Percentiles rank a stretch among this genome's conserved stretches.
Evolutionary conservation across 2,329 filamentous ascomycete species (phyloP).

Genomic region (Hypoxylon sp.): DNA sequence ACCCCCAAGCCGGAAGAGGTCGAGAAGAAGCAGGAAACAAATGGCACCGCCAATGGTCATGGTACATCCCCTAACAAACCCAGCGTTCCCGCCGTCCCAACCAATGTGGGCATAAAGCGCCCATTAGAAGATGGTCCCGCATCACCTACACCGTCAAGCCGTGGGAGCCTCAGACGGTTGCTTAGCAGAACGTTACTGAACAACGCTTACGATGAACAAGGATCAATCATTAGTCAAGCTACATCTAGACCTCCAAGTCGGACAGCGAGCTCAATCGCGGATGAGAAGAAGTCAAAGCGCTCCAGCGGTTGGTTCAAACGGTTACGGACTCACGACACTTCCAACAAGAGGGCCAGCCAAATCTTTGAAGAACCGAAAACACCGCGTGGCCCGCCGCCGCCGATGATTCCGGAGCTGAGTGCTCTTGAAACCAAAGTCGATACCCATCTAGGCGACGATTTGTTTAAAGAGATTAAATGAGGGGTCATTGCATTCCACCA

Average conservation of each 20-base stretch:
- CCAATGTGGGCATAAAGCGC: slow-evolving; percentile 62
- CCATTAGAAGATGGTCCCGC: slow-evolving; percentile 65
- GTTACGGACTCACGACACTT: slow-evolving; percentile 60
- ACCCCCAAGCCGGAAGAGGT: slow-evolving; percentile 38
- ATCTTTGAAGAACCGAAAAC: slow-evolving; percentile 60
- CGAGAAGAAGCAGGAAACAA: slow-evolving; percentile 48
- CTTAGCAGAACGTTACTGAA: slow-evolving; percentile 70
- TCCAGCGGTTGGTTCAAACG: slow-evolving; percentile 73
- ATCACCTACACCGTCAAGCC: slow-evolving; percentile 67
- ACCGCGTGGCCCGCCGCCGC: slow-evolving; percentile 67
- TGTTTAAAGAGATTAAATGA: slow-evolving; percentile 74
- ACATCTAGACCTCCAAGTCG: slow-evolving; percentile 65
- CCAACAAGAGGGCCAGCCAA: slow-evolving; percentile 60
- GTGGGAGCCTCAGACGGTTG: slow-evolving; percentile 70
- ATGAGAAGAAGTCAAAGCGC: slow-evolving; percentile 69
- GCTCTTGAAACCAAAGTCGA: slow-evolving; percentile 66
- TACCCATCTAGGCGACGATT: slow-evolving; percentile 63
- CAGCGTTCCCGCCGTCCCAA: slow-evolving; percentile 50
- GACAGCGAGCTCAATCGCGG: slow-evolving; percentile 63
- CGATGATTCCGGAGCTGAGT: slow-evolving; percentile 72
- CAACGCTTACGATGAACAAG: slow-evolving; percentile 65
- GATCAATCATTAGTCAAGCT: slow-evolving; percentile 55
- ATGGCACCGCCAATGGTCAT: slow-evolving; percentile 60
- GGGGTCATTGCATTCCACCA: slow-evolving; percentile 21
- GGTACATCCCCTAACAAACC: slow-evolving; percentile 54